Evolutionary conservation across 208 protist genomes (phyloP).

Genomic region (Leishmania gerbilli): DNA sequence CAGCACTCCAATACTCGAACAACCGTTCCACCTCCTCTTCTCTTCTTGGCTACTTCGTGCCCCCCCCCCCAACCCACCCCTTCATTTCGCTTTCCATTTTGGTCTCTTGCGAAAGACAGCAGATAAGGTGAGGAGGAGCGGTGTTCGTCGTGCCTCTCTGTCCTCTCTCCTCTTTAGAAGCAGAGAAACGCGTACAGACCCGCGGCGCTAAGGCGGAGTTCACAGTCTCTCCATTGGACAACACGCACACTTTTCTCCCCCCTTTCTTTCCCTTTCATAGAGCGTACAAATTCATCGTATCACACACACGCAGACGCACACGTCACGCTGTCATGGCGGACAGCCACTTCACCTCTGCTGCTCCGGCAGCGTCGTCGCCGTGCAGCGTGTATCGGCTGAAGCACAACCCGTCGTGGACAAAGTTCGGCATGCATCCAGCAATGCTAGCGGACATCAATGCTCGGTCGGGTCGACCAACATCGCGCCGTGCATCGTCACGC

Average conservation of each 20-base stretch:
- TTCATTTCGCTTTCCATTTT: background rate
- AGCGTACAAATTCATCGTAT: background rate
- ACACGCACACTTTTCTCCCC: background rate
- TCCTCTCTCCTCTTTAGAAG: background rate
- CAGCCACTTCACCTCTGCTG: background rate
- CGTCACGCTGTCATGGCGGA: background rate
- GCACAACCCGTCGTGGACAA: constrained; percentile 32
- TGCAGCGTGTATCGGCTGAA: constrained; percentile 35
- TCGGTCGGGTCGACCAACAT: background rate
- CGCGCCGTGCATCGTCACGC: background rate
- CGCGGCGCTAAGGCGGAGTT: background rate
- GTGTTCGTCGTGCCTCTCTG: background rate
- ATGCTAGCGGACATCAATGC: background rate
- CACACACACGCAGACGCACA: background rate
- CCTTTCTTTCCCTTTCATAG: background rate
- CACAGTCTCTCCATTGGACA: background rate
- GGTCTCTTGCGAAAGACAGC: background rate
- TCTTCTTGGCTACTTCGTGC: background rate
- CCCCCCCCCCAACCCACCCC: background rate
- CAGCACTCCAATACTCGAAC: background rate
- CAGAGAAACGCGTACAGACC: background rate
- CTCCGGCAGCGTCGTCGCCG: background rate
- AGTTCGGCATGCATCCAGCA: constrained; percentile 13
- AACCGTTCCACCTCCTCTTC: background rate
- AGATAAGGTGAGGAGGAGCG: background rate